Base-by-base conservation (phyloP, 2,329 filamentous ascomycete genomes). In the Phialophora macrospora region DNA sequence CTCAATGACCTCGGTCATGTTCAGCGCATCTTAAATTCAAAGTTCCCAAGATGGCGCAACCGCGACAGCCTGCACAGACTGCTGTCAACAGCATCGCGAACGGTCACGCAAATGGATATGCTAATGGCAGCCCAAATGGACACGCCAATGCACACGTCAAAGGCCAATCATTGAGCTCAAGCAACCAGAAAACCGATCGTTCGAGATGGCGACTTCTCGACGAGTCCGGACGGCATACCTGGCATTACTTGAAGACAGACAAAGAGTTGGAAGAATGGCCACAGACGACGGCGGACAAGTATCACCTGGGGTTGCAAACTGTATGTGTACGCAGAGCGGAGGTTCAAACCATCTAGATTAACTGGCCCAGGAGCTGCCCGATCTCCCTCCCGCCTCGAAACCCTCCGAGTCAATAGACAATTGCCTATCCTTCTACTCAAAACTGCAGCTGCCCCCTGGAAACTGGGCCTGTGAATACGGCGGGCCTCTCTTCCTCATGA, bases 381-480 rank as follows among this genome's bases (percentile, higher is more conserved):
- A 87, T 4, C 86, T 97, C 0, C 87, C 89, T 24, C 81, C 84
- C 64, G 83, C 94, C 3, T 86, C 87, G 67, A 93, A 83, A 2
- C 89, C 94, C 4, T 83, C 95, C 63, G 87, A 95, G 70, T 83
- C 92, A 4, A 92, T 92, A 2, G 82, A 84, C 66, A 99, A 99
- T 80, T 93, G 90, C 44, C 84, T 98, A 61, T 82, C 86, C 3
- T 98, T 97, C 82, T 97, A 96, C 80, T 91, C 93, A 64, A 86
- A 94, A 69, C 85, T 98, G 26, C 95, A 99, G 77, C 84, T 97
- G 1, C 88, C 90, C 14, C 90, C 92, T 0, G 95, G 95, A 4
- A 92, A 97, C 75, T 99, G 95, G 95, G 95, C 85, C 4, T 98
- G 94, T 80, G 95, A 99, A 77, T 99, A 99, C 80, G 95, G 95